Evolutionary conservation across 768 basidiomycete species (phyloP).

Genomic region (Hysterangium stoloniferum): DNA sequence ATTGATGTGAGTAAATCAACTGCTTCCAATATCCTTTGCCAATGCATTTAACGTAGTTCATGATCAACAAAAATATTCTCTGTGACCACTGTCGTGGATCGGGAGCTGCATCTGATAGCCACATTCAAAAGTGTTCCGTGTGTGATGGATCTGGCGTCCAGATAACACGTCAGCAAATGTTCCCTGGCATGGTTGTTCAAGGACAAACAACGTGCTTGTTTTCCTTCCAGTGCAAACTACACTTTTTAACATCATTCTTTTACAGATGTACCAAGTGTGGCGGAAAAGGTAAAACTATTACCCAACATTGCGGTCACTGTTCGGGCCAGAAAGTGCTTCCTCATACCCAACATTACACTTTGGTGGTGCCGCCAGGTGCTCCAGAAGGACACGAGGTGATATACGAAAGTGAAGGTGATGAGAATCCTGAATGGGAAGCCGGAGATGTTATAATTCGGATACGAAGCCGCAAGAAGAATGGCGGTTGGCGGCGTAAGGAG

Average conservation of each 20-base stretch:
- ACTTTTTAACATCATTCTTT: neutral
- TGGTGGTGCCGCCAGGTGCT: slow-evolving; percentile 82
- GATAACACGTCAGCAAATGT: slow-evolving; percentile 85
- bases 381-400: slow-evolving; percentile 91
- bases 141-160: slow-evolving; percentile 85
- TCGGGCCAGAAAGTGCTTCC: slow-evolving; percentile 74
- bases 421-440: slow-evolving; percentile 91
- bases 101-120: slow-evolving; percentile 82
- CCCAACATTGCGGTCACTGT: slow-evolving; percentile 75
- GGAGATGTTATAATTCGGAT: slow-evolving; percentile 89
- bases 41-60: slow-evolving; percentile 53
- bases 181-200: slow-evolving; percentile 95
- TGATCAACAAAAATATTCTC: slow-evolving; percentile 83
- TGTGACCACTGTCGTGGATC: slow-evolving; percentile 97
- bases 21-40: neutral
- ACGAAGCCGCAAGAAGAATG: slow-evolving; percentile 65
- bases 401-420: slow-evolving; percentile 95
- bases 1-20: slow-evolving; percentile 63
- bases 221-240: neutral
- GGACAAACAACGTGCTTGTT: slow-evolving; percentile 62
- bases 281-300: slow-evolving; percentile 77
- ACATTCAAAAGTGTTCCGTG: slow-evolving; percentile 78
- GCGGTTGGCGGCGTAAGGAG: slow-evolving; percentile 86
- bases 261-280: slow-evolving; percentile 58
- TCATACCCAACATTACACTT: slow-evolving; percentile 70